Conservation (phyloP, 805 yeast genomes). For the Torulaspora quercuum region DNA sequence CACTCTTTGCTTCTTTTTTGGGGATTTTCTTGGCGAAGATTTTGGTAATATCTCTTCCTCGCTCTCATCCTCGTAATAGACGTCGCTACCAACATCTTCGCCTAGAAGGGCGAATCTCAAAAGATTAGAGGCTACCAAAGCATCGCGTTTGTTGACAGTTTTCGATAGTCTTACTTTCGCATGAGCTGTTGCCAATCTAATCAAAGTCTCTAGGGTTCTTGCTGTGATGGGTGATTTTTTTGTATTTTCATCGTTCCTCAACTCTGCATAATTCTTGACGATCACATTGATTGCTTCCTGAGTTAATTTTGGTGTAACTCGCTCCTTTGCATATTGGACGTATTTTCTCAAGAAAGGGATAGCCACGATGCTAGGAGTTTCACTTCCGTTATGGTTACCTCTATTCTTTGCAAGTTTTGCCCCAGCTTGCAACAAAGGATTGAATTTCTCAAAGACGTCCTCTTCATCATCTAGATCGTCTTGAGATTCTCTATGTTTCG, state of each 20-base stretch:
- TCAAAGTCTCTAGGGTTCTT: slow-evolving; percentile 94
- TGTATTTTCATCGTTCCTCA: slow-evolving; percentile 78
- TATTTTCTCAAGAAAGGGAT: slow-evolving; percentile 88
- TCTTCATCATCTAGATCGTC: slow-evolving; percentile 51
- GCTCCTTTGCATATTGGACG: slow-evolving; percentile 87
- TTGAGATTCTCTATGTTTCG: slow-evolving; percentile 18
- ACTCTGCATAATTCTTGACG: slow-evolving; percentile 70
- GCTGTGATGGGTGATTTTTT: slow-evolving; percentile 94
- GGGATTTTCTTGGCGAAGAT: slow-evolving; percentile 35
- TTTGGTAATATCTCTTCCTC: slow-evolving; percentile 20
- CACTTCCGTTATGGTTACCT: slow-evolving; percentile 36
- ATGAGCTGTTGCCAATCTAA: slow-evolving; percentile 93
- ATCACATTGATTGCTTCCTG: slow-evolving; percentile 75
- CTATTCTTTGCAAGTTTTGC: slow-evolving; percentile 45
- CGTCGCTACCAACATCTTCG: slow-evolving; percentile 33
- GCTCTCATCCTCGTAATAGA: slow-evolving; percentile 23
- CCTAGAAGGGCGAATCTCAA: slow-evolving; percentile 77
- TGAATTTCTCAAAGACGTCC: slow-evolving; percentile 74
- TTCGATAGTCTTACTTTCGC: slow-evolving; percentile 89
- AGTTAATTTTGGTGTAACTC: slow-evolving; percentile 77
- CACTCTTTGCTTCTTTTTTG: slow-evolving; percentile 33
- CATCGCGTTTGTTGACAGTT: slow-evolving; percentile 71
- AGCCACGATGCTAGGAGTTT: slow-evolving; percentile 52
- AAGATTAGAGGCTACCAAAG: slow-evolving; percentile 78
- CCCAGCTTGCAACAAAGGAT: slow-evolving; percentile 79